Conservation (phyloP, 345 rosid species). For the Lepidium africanum region DNA sequence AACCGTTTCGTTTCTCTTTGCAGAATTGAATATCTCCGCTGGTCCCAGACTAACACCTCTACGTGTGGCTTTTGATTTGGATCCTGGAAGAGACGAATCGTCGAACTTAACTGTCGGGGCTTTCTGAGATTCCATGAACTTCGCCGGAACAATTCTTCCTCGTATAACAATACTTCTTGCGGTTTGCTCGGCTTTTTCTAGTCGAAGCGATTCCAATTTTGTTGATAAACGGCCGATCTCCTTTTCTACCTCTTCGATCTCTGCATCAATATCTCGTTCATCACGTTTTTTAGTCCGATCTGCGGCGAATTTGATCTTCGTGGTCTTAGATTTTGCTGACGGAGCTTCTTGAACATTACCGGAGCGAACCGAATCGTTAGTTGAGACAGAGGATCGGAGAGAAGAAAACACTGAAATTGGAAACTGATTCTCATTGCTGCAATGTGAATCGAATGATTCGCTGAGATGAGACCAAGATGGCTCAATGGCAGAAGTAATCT, state of each 20-base stretch:
- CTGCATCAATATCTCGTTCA: constrained; percentile 55
- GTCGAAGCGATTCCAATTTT: constrained; percentile 61
- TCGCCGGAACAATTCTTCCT: constrained; percentile 65
- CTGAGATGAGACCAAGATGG: constrained; percentile 46
- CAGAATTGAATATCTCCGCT: constrained; percentile 53
- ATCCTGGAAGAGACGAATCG: constrained; percentile 33
- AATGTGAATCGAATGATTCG: constrained; percentile 49
- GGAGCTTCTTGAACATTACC: constrained; percentile 25
- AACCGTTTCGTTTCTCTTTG: constrained; percentile 38
- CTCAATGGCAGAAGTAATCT: constrained; percentile 33
- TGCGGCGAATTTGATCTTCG: background rate
- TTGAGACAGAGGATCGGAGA: constrained; percentile 4
- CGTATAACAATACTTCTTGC: constrained; percentile 36
- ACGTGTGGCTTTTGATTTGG: constrained; percentile 39
- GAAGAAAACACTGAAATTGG: background rate
- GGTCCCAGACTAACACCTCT: constrained; percentile 92
- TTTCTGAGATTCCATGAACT: constrained; percentile 68
- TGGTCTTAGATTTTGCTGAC: constrained; percentile 14
- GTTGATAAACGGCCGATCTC: constrained; percentile 60
- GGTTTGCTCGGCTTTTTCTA: constrained; percentile 55
- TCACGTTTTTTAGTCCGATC: constrained; percentile 31
- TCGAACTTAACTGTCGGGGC: constrained; percentile 38
- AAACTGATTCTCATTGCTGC: constrained; percentile 22
- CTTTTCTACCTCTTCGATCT: constrained; percentile 74
- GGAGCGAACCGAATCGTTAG: constrained; percentile 27